Evolutionary conservation across 176 grass and related monocot species (phyloP).

Genomic region (Oropetium thomaeum): DNA sequence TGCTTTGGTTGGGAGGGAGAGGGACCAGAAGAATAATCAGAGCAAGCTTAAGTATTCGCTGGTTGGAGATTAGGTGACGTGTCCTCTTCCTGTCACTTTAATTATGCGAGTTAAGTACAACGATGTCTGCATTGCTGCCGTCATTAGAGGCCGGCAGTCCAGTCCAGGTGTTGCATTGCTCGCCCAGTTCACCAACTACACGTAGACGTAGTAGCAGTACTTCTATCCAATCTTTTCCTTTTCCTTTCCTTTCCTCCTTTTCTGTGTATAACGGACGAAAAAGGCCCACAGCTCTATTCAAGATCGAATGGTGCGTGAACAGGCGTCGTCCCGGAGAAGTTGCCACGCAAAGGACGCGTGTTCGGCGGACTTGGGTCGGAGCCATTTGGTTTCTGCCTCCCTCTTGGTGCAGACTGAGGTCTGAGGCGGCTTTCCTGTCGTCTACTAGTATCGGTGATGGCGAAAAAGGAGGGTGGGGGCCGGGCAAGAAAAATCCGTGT

Average conservation of each 20-base stretch:
- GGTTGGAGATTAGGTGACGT: conserved; percentile 16
- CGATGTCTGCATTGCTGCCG: conserved; percentile 20
- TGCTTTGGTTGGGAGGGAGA: not conserved
- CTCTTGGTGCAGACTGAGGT: not conserved
- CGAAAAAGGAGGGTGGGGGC: not conserved
- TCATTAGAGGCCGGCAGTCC: not conserved
- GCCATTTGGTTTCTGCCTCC: not conserved
- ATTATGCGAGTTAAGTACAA: conserved; percentile 20
- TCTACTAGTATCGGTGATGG: not conserved
- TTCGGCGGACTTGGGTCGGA: not conserved
- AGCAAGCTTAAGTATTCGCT: not conserved
- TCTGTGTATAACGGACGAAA: no score
- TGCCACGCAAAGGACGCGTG: not conserved
- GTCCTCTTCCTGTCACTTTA: not conserved
- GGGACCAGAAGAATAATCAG: not conserved
- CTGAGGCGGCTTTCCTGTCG: not conserved
- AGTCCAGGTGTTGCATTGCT: conserved; percentile 6
- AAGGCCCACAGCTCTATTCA: not conserved
- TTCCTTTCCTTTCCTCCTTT: no score
- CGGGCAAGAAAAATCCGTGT: not conserved
- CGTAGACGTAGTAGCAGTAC: no score
- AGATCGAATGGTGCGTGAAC: not conserved
- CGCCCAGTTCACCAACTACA: not conserved
- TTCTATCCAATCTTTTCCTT: not conserved
- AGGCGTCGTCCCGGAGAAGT: not conserved